Percentiles rank a stretch among this genome's conserved stretches.
These are phyloP conservation scores for Didymella glomerata DNA, from an alignment of 2,329 filamentous ascomycete genomes.

Conservation along the genomic window DNA sequence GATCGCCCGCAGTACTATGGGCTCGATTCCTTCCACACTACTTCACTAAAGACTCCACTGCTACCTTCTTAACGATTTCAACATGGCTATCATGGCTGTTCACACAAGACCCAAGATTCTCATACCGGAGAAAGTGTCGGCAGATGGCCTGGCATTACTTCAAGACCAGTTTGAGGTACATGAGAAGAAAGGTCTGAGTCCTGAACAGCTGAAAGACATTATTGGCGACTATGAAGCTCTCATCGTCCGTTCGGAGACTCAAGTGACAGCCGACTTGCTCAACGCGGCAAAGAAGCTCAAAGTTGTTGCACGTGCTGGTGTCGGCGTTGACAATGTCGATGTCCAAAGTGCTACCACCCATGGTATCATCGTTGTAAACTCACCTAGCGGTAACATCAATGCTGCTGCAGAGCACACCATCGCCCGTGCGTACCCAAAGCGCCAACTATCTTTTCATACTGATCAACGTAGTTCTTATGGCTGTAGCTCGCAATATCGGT, in stretches of 20 bases:
- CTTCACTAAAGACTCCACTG: background rate
- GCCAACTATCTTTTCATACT: slow-evolving; percentile 24
- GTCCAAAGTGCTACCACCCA: slow-evolving; percentile 74
- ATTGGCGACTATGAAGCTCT: slow-evolving; percentile 78
- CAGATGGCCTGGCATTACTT: slow-evolving; percentile 77
- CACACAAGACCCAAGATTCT: slow-evolving; percentile 64
- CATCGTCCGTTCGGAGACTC: slow-evolving; percentile 82
- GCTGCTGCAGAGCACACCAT: slow-evolving; percentile 83
- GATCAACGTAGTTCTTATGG: slow-evolving; percentile 66
- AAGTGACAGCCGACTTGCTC: slow-evolving; percentile 75
- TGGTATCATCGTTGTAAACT: slow-evolving; percentile 83
- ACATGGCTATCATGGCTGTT: slow-evolving; percentile 45
- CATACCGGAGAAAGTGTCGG: slow-evolving; percentile 80
- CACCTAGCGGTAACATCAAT: slow-evolving; percentile 79
- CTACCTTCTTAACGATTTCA: background rate
- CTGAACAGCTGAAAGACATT: slow-evolving; percentile 69
- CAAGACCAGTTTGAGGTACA: slow-evolving; percentile 74
- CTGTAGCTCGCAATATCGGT: slow-evolving; percentile 76
- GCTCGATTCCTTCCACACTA: background rate
- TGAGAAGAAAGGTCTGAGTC: slow-evolving; percentile 67
- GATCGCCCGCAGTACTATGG: slow-evolving; percentile 5
- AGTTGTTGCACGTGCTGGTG: slow-evolving; percentile 81
- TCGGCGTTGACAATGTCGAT: slow-evolving; percentile 82
- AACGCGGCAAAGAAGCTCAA: slow-evolving; percentile 72
- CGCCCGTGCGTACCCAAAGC: slow-evolving; percentile 50